Evolutionary conservation across 805 yeast genomes (phyloP), one percentile per base, ranked within the genome.

Genomic region (Ogataea corticis): DNA sequence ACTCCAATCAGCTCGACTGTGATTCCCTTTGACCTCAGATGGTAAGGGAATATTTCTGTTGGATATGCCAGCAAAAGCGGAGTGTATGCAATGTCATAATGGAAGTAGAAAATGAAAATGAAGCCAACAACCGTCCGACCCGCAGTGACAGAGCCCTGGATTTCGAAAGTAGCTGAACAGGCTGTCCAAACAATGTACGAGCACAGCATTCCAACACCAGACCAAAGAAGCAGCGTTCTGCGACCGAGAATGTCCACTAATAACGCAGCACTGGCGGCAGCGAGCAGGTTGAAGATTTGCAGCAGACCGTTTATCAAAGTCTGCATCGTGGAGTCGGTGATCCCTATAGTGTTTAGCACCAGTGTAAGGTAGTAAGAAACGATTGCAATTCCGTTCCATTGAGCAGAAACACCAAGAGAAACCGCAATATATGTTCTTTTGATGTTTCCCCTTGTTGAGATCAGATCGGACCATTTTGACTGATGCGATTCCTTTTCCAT

Each of bases 21-120:
- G 80, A 81, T 79, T 50, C 87, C 87, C 49, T 78, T 69, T 13
- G 85, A 74, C 64, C 86, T 74, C 36, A 82, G 69, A 46, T 77
- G 71, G 55, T 78, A 66, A 30, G 80, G 80, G 61, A 77, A 82
- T n/a, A 80, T 73, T 57, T 81, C 74, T 32, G 70, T 56, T 2
- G 56, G 50, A 56, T 76, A 77, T 34, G 75, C 58, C 56, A 62
- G 65, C 38, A 79, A 75, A 46, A 75, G 64, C 37, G 79, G 80
- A 45, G 73, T 73, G 44, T 66, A 56, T 28, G 76, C 79, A 31
- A 71, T 59, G 57, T 73, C 69, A 59, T 74, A 75, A 32, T 63
- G 61, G 50, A 63, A 57, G 59, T 67, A 68, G 68, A 63, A 52
- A 36, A 57, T 48, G 38, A 57, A 56, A 34, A 54, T 48, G 30